Percentiles rank a stretch among this genome's conserved stretches.
phyloP scores from a whole-genome alignment of 2,329 filamentous ascomycete genomes.

The Basipetospora sp. region DNA sequence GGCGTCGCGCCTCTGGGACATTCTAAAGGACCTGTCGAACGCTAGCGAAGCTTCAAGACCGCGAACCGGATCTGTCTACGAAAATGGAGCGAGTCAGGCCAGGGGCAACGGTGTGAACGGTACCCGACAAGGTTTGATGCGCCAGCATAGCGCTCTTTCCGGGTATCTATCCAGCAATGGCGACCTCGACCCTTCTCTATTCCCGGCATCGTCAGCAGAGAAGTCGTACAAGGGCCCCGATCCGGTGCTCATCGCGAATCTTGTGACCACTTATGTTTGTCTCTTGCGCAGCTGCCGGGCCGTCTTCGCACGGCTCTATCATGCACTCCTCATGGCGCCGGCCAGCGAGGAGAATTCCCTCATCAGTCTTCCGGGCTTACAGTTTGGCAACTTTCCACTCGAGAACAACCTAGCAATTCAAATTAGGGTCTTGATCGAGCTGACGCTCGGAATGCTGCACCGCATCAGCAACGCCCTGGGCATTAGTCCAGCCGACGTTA shows the following conservation, averaged over 20 bases:
- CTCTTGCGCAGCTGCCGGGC: constrained; percentile 2
- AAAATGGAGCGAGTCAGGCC: neutral
- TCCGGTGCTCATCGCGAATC: neutral
- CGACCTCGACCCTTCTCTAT: neutral
- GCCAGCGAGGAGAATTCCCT: constrained; percentile 3
- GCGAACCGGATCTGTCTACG: neutral
- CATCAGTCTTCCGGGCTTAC: constrained; percentile 1
- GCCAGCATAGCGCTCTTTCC: neutral
- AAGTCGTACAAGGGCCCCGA: neutral
- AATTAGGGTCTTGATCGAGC: constrained; percentile 1
- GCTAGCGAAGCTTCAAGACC: neutral
- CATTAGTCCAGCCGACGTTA: neutral
- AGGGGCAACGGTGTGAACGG: neutral
- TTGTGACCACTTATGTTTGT: constrained; percentile 3
- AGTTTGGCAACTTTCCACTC: constrained; percentile 4
- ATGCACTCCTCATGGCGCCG: constrained; percentile 4
- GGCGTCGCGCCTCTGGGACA: constrained; percentile 1
- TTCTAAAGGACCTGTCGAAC: neutral
- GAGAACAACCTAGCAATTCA: constrained; percentile 4
- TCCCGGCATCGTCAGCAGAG: neutral
- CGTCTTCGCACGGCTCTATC: constrained; percentile 4
- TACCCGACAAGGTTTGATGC: neutral
- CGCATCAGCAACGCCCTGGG: constrained; percentile 5
- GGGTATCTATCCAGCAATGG: neutral
- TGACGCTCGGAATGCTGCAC: constrained; percentile 1